A percentile compares a stretch with the other conserved stretches of the same genome.
Evolutionary conservation across 306 rosid genomes (phyloP).

Genomic region (Prunus padus): DNA sequence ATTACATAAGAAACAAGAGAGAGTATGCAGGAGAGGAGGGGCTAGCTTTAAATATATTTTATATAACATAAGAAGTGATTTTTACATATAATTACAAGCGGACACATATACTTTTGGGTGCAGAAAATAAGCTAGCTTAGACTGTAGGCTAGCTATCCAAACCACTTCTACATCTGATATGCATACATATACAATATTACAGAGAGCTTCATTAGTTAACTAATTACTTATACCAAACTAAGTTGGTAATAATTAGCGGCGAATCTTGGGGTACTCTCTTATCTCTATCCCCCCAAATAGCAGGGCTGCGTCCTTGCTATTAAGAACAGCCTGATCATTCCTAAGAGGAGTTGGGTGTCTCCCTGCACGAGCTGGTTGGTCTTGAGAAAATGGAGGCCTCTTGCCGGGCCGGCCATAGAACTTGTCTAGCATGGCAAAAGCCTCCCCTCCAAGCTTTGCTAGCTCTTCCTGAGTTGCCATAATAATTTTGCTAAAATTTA

Average conservation of each 20-base stretch:
- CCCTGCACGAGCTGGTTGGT: neutral
- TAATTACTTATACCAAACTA: neutral
- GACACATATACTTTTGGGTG: no score
- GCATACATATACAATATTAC: no score
- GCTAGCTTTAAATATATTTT: no score
- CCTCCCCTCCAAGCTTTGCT: constrained; percentile 21
- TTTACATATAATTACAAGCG: no score
- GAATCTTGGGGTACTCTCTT: neutral
- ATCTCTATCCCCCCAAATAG: constrained; percentile 2
- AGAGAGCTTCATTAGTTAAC: no score
- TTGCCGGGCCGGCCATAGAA: constrained; percentile 10
- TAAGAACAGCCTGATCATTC: neutral
- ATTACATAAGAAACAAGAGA: no score
- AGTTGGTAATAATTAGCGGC: neutral
- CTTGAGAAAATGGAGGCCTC: neutral
- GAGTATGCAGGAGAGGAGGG: no score
- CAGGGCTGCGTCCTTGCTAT: neutral
- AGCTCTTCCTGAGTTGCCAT: constrained; percentile 26
- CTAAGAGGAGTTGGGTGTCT: neutral
- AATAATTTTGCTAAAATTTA: neutral
- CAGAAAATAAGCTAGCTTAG: no score
- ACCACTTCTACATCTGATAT: no score
- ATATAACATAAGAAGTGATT: no score
- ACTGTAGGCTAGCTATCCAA: no score
- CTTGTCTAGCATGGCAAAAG: constrained; percentile 34